Conservation (phyloP, 345 rosid genomes). For the Acer yangbiense region DNA sequence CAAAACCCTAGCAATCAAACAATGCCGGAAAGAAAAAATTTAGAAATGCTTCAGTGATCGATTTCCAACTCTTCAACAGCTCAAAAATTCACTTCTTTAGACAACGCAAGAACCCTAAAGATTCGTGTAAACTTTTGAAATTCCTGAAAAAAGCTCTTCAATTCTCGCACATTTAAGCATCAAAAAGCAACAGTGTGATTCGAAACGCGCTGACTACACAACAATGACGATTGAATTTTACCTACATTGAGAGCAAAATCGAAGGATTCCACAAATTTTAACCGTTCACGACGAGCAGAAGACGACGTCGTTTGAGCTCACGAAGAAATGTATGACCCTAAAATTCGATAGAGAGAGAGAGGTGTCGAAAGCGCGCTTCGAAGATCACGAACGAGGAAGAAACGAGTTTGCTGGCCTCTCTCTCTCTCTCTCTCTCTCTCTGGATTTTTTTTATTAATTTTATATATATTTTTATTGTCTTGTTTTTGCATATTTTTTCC, state of each 20-base stretch:
- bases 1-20: slow-evolving; percentile 23
- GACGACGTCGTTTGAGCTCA: slow-evolving; percentile 5
- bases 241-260: slow-evolving; percentile 1
- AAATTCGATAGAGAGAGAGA: not conserved
- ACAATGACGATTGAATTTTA: slow-evolving; percentile 13
- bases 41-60: slow-evolving; percentile 8
- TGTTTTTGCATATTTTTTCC: not conserved
- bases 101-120: slow-evolving; percentile 14
- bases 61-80: slow-evolving; percentile 22
- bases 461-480: not conserved
- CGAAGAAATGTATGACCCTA: not conserved
- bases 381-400: slow-evolving; percentile 8
- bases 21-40: slow-evolving; percentile 10
- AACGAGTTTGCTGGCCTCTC: slow-evolving; percentile 8
- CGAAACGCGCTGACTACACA: slow-evolving; percentile 1
- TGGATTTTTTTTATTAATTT: not conserved
- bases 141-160: not conserved
- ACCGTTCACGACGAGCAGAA: not conserved
- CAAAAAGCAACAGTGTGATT: slow-evolving; percentile 15
- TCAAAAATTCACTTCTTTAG: slow-evolving; percentile 6
- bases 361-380: not conserved
- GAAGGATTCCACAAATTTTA: not conserved
- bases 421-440: slow-evolving; percentile 12
- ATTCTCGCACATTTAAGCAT: slow-evolving; percentile 2
- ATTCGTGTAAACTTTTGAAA: not conserved